phyloP scores from a whole-genome alignment of 2,329 filamentous ascomycete genomes.

The Paecilomyces fulvus region DNA sequence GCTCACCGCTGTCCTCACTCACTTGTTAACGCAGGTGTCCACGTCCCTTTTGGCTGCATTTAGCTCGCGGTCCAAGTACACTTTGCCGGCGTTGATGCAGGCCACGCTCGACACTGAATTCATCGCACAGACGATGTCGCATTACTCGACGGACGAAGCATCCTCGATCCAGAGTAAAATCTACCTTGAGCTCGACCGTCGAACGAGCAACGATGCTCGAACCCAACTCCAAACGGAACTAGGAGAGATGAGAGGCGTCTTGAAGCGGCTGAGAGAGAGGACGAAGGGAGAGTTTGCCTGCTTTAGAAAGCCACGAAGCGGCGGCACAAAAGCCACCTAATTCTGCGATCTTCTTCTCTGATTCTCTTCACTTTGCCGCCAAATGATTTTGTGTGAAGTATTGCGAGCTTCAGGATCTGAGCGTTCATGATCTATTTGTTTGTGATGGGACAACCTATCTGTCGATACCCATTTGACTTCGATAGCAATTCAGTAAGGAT shows the following conservation, averaged over 20 bases:
- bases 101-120: slow-evolving; percentile 97
- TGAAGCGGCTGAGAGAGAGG: slow-evolving; percentile 75
- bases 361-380: not conserved
- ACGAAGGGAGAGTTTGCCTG: slow-evolving; percentile 84
- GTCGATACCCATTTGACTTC: not conserved
- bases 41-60: slow-evolving; percentile 76
- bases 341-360: not conserved
- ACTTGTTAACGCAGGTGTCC: slow-evolving; percentile 75
- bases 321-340: slow-evolving; percentile 1
- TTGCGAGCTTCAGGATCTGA: not conserved
- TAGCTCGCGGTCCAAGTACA: slow-evolving; percentile 57
- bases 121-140: slow-evolving; percentile 81
- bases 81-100: slow-evolving; percentile 81
- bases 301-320: slow-evolving; percentile 57
- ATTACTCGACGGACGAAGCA: slow-evolving; percentile 79
- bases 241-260: slow-evolving; percentile 75
- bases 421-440: not conserved
- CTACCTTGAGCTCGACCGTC: slow-evolving; percentile 80
- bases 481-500: not conserved
- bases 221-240: slow-evolving; percentile 74
- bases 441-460: not conserved
- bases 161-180: slow-evolving; percentile 79
- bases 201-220: slow-evolving; percentile 81
- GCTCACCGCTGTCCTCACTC: slow-evolving; percentile 71
- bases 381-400: not conserved